phyloP scores from a whole-genome alignment of 108 stramenopile species.

The Pseudonitzschia delicatissima region DNA sequence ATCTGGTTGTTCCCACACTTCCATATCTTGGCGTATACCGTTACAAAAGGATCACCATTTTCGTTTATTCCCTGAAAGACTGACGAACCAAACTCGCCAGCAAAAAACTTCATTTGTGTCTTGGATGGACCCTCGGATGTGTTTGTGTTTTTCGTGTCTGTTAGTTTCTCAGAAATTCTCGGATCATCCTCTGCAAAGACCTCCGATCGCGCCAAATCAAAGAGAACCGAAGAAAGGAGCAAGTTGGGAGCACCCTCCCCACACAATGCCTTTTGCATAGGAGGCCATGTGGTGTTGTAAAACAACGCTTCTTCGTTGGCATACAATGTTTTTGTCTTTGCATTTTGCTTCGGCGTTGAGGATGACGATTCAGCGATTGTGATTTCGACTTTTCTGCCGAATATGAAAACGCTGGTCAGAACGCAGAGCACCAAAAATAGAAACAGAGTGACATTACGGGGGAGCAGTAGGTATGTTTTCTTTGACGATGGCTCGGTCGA shows the following conservation, averaged over 20 bases:
- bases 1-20: slow-evolving; percentile 9
- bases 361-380: too few species aligned
- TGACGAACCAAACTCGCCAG: not conserved
- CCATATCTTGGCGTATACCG: not conserved
- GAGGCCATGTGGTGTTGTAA: not conserved
- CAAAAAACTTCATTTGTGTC: not conserved
- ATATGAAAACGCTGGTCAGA: too few species aligned
- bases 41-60: not conserved
- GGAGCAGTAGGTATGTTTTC: too few species aligned
- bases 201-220: not conserved
- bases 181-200: not conserved
- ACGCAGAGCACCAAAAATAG: too few species aligned
- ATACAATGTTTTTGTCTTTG: not conserved
- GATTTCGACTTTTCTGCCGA: too few species aligned
- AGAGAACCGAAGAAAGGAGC: not conserved
- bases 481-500: too few species aligned
- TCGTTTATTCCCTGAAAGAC: not conserved
- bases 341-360: too few species aligned
- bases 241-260: not conserved
- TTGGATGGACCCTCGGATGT: not conserved
- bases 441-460: too few species aligned
- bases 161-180: too few species aligned
- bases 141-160: too few species aligned
- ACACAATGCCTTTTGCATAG: not conserved
- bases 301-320: not conserved